These are phyloP conservation scores for Oryza punctata DNA, from an alignment of 176 grass and related monocot genomes.

Conservation along the genomic window DNA sequence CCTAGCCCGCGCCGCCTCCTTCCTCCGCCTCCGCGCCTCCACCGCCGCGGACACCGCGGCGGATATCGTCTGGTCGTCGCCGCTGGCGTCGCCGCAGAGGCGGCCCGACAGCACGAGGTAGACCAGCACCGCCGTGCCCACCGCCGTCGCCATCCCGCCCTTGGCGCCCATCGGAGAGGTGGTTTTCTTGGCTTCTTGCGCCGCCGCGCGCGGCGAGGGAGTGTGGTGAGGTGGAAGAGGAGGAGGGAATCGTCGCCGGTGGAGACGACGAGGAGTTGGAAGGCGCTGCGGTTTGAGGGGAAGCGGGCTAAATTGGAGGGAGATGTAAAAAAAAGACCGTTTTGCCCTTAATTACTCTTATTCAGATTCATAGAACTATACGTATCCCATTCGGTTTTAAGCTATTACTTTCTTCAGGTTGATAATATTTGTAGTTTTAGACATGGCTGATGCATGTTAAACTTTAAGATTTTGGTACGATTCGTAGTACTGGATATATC, in stretches of 20 bases:
- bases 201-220: background rate
- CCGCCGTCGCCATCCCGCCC: conserved; percentile 61
- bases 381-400: too few species aligned
- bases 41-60: conserved; percentile 19
- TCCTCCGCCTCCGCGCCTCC: conserved; percentile 16
- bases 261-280: background rate
- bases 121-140: conserved; percentile 68
- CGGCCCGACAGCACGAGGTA: conserved; percentile 71
- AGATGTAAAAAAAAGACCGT: too few species aligned
- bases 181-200: background rate
- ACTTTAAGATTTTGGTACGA: too few species aligned
- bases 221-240: background rate
- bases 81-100: conserved; percentile 45
- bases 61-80: conserved; percentile 32
- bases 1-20: conserved; percentile 42
- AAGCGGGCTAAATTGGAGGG: conserved; percentile 40
- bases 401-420: too few species aligned
- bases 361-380: too few species aligned
- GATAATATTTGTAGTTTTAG: too few species aligned
- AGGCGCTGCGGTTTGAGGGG: background rate
- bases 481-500: too few species aligned
- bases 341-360: too few species aligned
- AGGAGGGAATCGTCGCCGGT: background rate
- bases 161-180: conserved; percentile 43
- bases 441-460: too few species aligned